Percentiles rank a stretch among this genome's conserved stretches.
These are phyloP conservation scores for Lepidium campestre DNA, from an alignment of 441 rosid genomes.

Conservation along the genomic window DNA sequence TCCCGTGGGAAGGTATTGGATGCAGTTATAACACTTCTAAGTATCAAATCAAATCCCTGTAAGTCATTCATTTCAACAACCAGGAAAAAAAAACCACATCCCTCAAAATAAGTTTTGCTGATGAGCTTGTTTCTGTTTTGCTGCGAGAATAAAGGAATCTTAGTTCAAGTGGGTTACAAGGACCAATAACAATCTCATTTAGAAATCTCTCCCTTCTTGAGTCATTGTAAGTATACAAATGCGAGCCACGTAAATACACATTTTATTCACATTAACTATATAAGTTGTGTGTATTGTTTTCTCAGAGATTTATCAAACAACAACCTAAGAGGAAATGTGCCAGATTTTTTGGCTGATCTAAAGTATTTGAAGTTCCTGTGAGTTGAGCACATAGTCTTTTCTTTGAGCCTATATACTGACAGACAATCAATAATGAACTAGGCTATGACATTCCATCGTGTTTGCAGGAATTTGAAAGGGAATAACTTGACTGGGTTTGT, in stretches of 20 bases:
- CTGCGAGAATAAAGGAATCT: constrained; percentile 41
- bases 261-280: neutral
- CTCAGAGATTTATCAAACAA: constrained; percentile 61
- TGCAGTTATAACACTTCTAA: constrained; percentile 36
- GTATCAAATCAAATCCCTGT: constrained; percentile 46
- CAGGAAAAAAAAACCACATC: neutral
- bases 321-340: constrained; percentile 40
- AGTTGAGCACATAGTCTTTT: constrained; percentile 21
- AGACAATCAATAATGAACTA: neutral
- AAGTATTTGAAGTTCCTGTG: constrained; percentile 38
- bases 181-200: constrained; percentile 36
- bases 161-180: constrained; percentile 44
- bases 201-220: constrained; percentile 37
- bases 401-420: neutral
- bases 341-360: constrained; percentile 39
- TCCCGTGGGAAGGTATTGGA: constrained; percentile 52
- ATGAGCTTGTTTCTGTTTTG: neutral
- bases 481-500: constrained; percentile 49
- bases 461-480: constrained; percentile 41
- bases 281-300: neutral
- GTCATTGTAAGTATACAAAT: constrained; percentile 37
- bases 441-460: neutral
- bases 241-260: neutral
- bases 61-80: constrained; percentile 10
- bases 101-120: too few relatives aligned